Conservation (phyloP, 331 rosid species). For the Dryas integrifolia region DNA sequence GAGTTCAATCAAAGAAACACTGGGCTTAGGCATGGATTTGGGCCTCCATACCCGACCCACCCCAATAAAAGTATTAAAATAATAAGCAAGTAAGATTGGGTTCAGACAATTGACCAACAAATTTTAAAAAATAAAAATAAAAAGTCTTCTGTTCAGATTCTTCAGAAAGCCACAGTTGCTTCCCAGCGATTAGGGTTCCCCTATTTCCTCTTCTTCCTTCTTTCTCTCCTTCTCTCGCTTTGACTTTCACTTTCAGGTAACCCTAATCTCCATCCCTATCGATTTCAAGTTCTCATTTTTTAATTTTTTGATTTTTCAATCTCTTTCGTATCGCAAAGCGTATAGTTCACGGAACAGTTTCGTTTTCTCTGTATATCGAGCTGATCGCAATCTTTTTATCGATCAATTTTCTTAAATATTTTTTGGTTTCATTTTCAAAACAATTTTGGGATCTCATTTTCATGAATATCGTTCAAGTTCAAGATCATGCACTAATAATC, state of each 20-base stretch:
- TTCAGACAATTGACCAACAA: slow-evolving; percentile 7
- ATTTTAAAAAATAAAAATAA: background rate
- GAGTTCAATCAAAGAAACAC: too few species aligned
- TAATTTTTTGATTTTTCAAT: background rate
- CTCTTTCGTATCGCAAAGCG: background rate
- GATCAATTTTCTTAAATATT: background rate
- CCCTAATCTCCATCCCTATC: background rate
- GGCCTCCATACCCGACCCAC: background rate
- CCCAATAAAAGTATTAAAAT: background rate
- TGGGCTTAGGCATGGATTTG: background rate
- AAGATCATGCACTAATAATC: background rate
- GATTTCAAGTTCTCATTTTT: background rate
- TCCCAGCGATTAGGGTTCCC: slow-evolving; percentile 25
- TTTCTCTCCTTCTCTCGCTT: background rate
- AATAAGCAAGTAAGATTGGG: background rate
- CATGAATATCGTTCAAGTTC: background rate
- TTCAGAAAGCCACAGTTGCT: slow-evolving; percentile 12
- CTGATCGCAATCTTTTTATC: background rate
- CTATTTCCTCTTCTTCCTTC: background rate
- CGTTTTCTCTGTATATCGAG: background rate
- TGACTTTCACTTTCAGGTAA: background rate
- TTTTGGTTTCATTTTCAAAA: background rate
- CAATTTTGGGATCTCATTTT: background rate
- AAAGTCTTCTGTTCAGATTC: background rate
- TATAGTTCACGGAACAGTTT: background rate